A percentile compares a stretch with the other conserved stretches of the same genome.
These are phyloP conservation scores for Thymus quinquecostatus DNA, from an alignment of 257 asterid species.

Conservation along the genomic window DNA sequence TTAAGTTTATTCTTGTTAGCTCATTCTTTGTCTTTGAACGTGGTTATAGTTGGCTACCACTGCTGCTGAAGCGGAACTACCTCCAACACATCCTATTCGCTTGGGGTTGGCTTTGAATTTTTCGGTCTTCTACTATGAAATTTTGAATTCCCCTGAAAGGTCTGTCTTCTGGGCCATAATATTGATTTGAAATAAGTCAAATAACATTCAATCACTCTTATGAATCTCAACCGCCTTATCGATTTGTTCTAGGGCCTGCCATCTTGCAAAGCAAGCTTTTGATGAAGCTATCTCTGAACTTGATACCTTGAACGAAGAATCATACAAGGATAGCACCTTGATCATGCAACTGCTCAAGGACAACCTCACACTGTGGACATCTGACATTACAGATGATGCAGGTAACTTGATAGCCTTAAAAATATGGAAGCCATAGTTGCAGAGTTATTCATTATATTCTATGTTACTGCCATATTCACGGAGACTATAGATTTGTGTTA, in stretches of 20 bases:
- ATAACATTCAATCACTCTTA: background rate
- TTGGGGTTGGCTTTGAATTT: slow-evolving; percentile 91
- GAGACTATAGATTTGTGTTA: too few species aligned
- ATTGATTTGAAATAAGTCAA: background rate
- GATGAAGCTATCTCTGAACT: slow-evolving; percentile 95
- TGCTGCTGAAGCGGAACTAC: slow-evolving; percentile 74
- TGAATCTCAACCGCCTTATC: slow-evolving; percentile 11
- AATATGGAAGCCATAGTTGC: background rate
- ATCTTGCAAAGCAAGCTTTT: slow-evolving; percentile 93
- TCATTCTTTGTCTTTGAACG: slow-evolving; percentile 28
- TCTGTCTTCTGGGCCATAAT: slow-evolving; percentile 36
- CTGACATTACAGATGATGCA: slow-evolving; percentile 86
- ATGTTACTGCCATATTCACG: too few species aligned
- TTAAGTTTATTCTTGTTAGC: slow-evolving; percentile 22
- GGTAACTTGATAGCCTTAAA: slow-evolving; percentile 42
- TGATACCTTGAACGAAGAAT: slow-evolving; percentile 83
- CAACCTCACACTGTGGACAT: slow-evolving; percentile 91
- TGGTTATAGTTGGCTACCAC: slow-evolving; percentile 70
- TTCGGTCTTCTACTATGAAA: slow-evolving; percentile 92
- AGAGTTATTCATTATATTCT: too few species aligned
- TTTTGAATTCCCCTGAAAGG: slow-evolving; percentile 90
- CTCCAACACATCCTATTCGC: slow-evolving; percentile 93
- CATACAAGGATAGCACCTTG: slow-evolving; percentile 92
- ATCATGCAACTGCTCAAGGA: slow-evolving; percentile 93
- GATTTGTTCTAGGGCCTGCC: slow-evolving; percentile 74